Evolutionary conservation across 805 yeast genomes (phyloP), one percentile per base, ranked within the genome.

Genomic region (Tetrapisispora phaffii): DNA sequence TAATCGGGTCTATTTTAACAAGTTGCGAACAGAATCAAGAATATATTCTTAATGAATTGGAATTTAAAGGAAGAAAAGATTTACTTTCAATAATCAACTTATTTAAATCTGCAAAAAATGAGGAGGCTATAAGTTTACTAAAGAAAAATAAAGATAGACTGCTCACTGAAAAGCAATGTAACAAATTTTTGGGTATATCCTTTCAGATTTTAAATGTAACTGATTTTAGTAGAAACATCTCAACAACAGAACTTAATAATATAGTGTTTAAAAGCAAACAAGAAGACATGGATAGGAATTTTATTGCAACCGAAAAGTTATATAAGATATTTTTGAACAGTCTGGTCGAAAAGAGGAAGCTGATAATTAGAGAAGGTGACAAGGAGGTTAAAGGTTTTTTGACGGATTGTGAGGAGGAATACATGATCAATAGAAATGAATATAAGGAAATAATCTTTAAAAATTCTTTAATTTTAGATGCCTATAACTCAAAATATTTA

Each of bases 351-450:
- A 70, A 58, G 63, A 66, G 50, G 54, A 64, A 48, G 53, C 67
- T 57, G 54, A 67, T 77, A 2, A 57, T 69, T 8, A 58, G 68
- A 2, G 63, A 68, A 1, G 85, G 80, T 52, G 57, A 70, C 4
- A 67, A 72, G 38, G 74, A 72, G 46, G 71, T 66, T 47, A 71
- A 74, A 46, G 68, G 87, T 28, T 71, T 74, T 42, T 56, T 71
- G 2, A 88, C 82, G 53, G 95, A 85, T 59, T 73, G 70, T 46
- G 75, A 73, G 42, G 93, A 58, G 20, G 55, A 54, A 16, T 21
- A 42, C 2, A 36, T 52, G 2, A 40, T 53, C 6, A 49, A 46
- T 31, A 41, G 82, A 52, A 81, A 77, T 54, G 60, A 71, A 13
- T 69, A 71, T 23, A 75, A 70, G 47, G 74, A 70, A 52, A 63